Percentiles rank a stretch among this genome's conserved stretches.
Conservation (phyloP, 176 grass and related monocot genomes). For the Avena atlantica region DNA sequence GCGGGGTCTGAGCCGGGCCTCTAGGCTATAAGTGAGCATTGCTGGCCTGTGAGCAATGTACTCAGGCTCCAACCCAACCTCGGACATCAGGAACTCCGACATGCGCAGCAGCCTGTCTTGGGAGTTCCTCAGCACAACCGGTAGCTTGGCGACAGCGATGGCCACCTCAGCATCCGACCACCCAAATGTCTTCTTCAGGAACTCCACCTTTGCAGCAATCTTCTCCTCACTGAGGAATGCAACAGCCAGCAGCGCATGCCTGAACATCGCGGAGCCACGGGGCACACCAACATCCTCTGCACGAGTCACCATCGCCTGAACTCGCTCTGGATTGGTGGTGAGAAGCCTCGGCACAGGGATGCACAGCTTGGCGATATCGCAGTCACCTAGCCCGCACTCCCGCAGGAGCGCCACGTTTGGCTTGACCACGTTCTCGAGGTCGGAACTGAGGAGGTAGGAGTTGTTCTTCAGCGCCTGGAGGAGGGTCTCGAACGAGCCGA, state of each 20-base stretch:
- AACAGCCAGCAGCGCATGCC: conserved; percentile 44
- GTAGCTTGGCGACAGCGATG: conserved; percentile 48
- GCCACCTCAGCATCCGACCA: conserved; percentile 58
- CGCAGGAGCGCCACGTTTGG: conserved; percentile 62
- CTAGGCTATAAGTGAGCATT: conserved; percentile 62
- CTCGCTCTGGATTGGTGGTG: conserved; percentile 38
- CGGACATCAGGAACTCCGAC: conserved; percentile 49
- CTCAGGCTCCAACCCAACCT: conserved; percentile 43
- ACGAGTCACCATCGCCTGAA: conserved; percentile 33
- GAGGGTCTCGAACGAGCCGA: conserved; percentile 50
- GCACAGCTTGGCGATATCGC: conserved; percentile 51
- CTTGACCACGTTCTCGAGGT: conserved; percentile 56
- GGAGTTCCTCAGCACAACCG: conserved; percentile 46
- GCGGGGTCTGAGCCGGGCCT: conserved; percentile 56
- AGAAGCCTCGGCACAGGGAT: conserved; percentile 43
- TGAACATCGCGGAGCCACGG: conserved; percentile 45
- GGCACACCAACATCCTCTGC: conserved; percentile 42
- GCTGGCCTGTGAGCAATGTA: conserved; percentile 55
- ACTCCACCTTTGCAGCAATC: conserved; percentile 45
- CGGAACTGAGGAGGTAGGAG: conserved; percentile 50
- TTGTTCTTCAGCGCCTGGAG: conserved; percentile 52
- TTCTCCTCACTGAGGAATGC: conserved; percentile 55
- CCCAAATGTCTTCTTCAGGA: conserved; percentile 42
- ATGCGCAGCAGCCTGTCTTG: conserved; percentile 47
- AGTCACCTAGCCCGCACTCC: conserved; percentile 48